Evolutionary conservation across 768 basidiomycete species (phyloP).

Genomic region (Filobasidium wieringae): DNA sequence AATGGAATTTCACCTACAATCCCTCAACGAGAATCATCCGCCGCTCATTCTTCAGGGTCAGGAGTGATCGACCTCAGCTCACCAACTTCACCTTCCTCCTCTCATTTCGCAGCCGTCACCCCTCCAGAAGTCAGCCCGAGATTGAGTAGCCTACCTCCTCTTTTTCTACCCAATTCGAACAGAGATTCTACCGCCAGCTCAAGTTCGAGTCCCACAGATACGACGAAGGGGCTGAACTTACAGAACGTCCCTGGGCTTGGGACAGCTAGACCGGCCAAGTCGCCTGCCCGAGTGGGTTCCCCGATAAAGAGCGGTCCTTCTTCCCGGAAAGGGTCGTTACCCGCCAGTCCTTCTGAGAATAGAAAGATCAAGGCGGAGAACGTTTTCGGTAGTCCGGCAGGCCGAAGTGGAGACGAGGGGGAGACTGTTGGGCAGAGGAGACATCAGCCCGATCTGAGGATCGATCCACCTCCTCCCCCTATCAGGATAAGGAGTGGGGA

Average conservation of each 20-base stretch:
- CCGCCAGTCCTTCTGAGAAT: not conserved
- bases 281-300: not conserved
- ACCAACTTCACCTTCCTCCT: not conserved
- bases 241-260: not conserved
- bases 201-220: not conserved
- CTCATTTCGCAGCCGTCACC: not conserved
- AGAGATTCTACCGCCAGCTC: not conserved
- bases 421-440: not conserved
- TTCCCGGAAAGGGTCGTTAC: not conserved
- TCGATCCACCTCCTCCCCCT: not conserved
- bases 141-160: not conserved
- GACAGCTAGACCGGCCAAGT: not conserved
- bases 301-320: not conserved
- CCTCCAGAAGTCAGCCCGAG: not conserved
- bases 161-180: not conserved
- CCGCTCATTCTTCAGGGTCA: not conserved
- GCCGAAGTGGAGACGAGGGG: not conserved
- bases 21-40: not conserved
- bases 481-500: not conserved
- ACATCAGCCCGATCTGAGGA: not conserved
- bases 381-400: not conserved
- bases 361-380: not conserved
- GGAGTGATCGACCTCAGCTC: not conserved
- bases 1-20: no score
- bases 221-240: no score